Evolutionary conservation across 2,329 filamentous ascomycete species (phyloP), one percentile per base, ranked within the genome.

Genomic region (Mycosphaerella sp.): DNA sequence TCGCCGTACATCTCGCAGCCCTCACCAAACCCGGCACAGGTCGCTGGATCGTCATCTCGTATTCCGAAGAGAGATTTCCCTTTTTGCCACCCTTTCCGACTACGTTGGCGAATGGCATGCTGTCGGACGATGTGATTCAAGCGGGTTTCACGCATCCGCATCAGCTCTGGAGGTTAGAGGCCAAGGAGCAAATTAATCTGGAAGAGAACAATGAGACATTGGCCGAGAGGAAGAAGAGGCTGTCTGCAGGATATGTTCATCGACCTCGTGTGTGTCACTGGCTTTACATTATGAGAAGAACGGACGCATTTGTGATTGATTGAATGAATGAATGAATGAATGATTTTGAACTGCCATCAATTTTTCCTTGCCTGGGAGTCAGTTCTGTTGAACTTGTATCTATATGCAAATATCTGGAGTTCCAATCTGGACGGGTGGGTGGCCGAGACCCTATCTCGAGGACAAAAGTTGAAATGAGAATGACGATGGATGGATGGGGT

Each of bases 31-130:
- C 71, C 2, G 39, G 49, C 2, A 63, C 63, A 4, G 70, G 65
- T 4, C 64, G 62, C 21, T 74, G 72, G 72, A 67, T 75, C 45
- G 59, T 67, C 4, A 55, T 74, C 2, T 73, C 71, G 0, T 74
- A 73, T 56, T 70, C 69, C 0, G 58, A 61, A n/a, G 68, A 71
- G 17, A 67, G 72, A 11, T 74, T 72, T 48, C 67, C 68, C 1
- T 74, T 73, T 47, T 42, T 70, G 3, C 54, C 59, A 46, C 56
- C 59, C 5, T 62, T 62, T 12, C 57, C 56, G 6, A 41, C 45
- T 0, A 62, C 54, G 6, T 47, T 50, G 5, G 48, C 41, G 12
- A 53, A 65, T 43, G 64, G 66, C 11, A 58, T 69, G 38, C 57
- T 69, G 11, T 39, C 45, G 39, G 59, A 60, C 10, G 57, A 62